Base-by-base conservation (phyloP, 2,329 filamentous ascomycete species). In the Alternaria alternata region DNA sequence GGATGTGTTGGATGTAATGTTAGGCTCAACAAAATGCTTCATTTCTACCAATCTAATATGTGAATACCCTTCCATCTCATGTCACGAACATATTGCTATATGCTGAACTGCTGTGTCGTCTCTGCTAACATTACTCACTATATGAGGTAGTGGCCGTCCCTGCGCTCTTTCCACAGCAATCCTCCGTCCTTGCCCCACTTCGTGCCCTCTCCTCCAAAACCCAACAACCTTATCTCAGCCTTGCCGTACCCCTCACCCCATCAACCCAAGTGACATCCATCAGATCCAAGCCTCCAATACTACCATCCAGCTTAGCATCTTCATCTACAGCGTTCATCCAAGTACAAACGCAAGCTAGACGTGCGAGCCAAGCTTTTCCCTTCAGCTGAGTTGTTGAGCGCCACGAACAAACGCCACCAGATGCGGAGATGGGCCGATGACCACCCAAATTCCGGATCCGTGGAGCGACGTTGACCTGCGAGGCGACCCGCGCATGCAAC, bases 301-400 rank as follows among this genome's bases (percentile, higher is more conserved):
- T 24, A 2, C 16, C 26, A 4, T 28, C 30, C 47, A 7, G 9
- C n/a, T 9, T 39, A 11, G n/a, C 38, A 39, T 18, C 9, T 20
- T 8, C 38, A 20, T 20, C 16, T 20, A 11, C 38, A 39, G n/a
- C 7, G n/a, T n/a, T 38, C 16, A n/a, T 38, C 34, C 16, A 39
- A 39, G 9, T 22, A 41, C 24, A 56, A 26, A 20, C 38, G 9
- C 38, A 41, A 11, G n/a, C 22, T 39, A 28, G 39, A 56, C 26
- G 42, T 51, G 14, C 38, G 51, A 59, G 43, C 30, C 32, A 54
- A 43, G 49, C 51, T 47, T 59, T 54, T 16, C 44, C 18, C 1
- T 42, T 44, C 56, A 59, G 56, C 49, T 54, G 49, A 59, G 20
- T 20, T 54, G 36, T 43, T 48, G 43, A 54, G 51, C 43, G 51